Evolutionary conservation across 2,329 filamentous ascomycete species (phyloP), one percentile per base, ranked within the genome.

Genomic region (Colletotrichum sp.): DNA sequence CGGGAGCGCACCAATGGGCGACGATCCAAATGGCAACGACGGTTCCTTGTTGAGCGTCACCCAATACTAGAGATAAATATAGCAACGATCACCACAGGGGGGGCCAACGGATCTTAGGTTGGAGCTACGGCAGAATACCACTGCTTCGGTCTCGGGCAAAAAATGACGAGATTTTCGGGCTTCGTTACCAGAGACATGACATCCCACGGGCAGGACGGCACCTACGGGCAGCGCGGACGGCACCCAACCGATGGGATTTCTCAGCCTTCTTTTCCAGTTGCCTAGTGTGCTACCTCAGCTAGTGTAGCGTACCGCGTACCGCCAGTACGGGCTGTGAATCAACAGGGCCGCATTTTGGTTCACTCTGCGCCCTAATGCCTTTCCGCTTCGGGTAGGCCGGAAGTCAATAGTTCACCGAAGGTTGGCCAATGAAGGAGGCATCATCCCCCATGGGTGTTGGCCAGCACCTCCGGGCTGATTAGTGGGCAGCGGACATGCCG

Each of bases 81-180:
- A 75, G 69, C 26, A 72, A 64, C 63, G 63, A 75, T 75, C 69
- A 75, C 24, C 63, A 59, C 73, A 72, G 39, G 73, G 67, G 59
- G 21, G 36, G n/a, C 15, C 55, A 57, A 48, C 30, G 39, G 55
- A 63, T 67, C 39, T 48, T 24, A 34, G 69, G 57, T 39, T 30
- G 59, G 32, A 26, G 39, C 61, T n/a, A 66, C 24, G 24, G 28
- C 48, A 65, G 68, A 43, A 32, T 59, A 61, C 30, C 36, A 66
- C 28, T 18, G 16, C 34, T 26, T 28, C 39, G 63, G 63, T 18
- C 21, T 72, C 72, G 68, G 68, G 69, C 61, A 72, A 39, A 61
- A 72, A 16, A 67, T 67, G 72, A 75, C 69, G 69, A 67, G 73
- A 67, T 67, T 65, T 30, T 48, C 43, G 43, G 21, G 52, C 24